These are phyloP conservation scores for Gillenia trifoliata DNA, from an alignment of 306 rosid genomes.

Conservation along the genomic window DNA sequence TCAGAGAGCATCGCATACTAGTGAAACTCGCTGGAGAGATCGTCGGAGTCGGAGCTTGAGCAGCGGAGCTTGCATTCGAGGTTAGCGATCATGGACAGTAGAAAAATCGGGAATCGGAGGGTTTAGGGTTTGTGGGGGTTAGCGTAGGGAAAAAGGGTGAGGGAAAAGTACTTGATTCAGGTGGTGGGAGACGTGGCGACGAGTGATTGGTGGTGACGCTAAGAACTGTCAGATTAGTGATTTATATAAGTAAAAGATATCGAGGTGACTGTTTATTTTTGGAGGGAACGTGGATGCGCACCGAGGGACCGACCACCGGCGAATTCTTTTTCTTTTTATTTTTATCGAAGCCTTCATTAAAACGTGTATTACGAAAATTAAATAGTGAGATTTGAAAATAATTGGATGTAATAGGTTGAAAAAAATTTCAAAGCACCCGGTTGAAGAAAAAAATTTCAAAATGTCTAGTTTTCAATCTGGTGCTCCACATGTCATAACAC, in stretches of 20 bases:
- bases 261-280: not conserved
- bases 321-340: not conserved
- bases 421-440: too few relatives aligned
- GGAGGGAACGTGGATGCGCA: not conserved
- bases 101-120: not conserved
- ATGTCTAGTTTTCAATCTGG: too few relatives aligned
- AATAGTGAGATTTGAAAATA: too few relatives aligned
- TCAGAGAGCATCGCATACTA: not conserved
- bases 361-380: too few relatives aligned
- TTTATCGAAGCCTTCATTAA: not conserved
- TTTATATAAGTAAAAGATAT: not conserved
- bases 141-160: not conserved
- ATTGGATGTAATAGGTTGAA: too few relatives aligned
- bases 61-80: not conserved
- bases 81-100: not conserved
- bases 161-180: not conserved
- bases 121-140: conserved; percentile 13
- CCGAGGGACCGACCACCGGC: not conserved
- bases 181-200: conserved; percentile 9
- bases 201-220: not conserved
- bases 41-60: not conserved
- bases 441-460: too few relatives aligned
- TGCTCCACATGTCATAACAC: too few relatives aligned
- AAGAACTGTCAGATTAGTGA: not conserved
- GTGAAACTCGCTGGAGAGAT: not conserved